phyloP scores from a whole-genome alignment of 768 basidiomycete species.

The Sarcodon aspratus region DNA sequence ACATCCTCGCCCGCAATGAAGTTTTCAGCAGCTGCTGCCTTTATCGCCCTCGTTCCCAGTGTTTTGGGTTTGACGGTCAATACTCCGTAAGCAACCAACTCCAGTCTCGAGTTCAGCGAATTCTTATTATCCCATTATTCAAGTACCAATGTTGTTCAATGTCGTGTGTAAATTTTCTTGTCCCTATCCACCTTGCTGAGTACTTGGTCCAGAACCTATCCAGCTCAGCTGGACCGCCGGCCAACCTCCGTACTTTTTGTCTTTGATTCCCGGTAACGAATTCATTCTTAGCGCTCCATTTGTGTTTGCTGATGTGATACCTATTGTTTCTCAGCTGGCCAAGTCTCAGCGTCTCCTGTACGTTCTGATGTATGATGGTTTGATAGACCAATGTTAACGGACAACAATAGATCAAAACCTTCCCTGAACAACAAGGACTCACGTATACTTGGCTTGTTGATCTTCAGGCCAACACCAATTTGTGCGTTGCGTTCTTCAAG shows the following conservation, averaged over 20 bases:
- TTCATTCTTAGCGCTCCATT: neutral
- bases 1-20: conserved; percentile 22
- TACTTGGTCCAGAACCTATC: conserved; percentile 38
- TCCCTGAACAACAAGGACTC: conserved; percentile 31
- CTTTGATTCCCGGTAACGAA: conserved; percentile 47
- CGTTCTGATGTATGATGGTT: conserved; percentile 8
- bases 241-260: conserved; percentile 42
- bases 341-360: conserved; percentile 40
- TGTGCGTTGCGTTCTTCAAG: conserved; percentile 28
- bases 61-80: conserved; percentile 44
- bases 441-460: conserved; percentile 45
- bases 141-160: conserved; percentile 32
- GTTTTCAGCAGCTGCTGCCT: conserved; percentile 16
- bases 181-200: neutral
- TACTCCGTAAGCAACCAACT: conserved; percentile 41
- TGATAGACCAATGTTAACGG: neutral
- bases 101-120: neutral
- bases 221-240: conserved; percentile 44
- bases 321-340: conserved; percentile 30
- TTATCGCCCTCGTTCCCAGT: conserved; percentile 21
- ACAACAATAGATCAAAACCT: conserved; percentile 37
- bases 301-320: neutral
- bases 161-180: conserved; percentile 30
- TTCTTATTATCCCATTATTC: neutral
- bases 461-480: conserved; percentile 26